Base-by-base conservation (phyloP, 2,329 filamentous ascomycete genomes). In the Penicillium sp. region DNA sequence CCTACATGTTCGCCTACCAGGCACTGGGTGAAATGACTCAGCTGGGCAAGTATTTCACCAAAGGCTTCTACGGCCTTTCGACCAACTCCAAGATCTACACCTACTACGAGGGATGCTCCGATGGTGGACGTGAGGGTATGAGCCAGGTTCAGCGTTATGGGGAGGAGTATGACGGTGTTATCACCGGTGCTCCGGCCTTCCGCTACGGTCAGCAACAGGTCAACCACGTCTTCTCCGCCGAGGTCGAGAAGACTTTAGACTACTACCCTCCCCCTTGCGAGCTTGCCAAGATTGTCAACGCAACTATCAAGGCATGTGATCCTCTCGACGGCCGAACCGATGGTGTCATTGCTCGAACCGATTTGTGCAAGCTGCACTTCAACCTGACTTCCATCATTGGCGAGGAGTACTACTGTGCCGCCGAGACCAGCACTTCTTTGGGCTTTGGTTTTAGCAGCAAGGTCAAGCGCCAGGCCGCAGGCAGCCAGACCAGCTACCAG, bases 41-140 rank as follows among this genome's bases (percentile, higher is more conserved):
- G 8, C 68, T 83, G 11, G 81, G 79, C 20, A 82, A 82, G 66
- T 69, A 73, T 47, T 72, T 82, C 34, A 75, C 80, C 4, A 73
- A 71, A 38, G 74, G 73, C 10, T 76, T 82, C 67, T 82, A 79
- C 66, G 71, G 69, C 41, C 54, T 68, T 49, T 58, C 63, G n/a
- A 54, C 60, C 38, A 56, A 56, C 39, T 52, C 61, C 25, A 75
- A 72, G 59, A 17, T 75, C 50, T 74, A 74, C 55, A 73, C 81
- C 4, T 85, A 84, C 71, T 85, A 81, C 63, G 78, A 83, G 62
- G 83, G 82, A 3, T 85, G 83, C 69, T 84, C 82, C 12, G 82
- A 85, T 54, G 83, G 83, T 20, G 83, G 82, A 0, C 77, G 82
- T 43, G 79, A 84, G 70, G 82, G 81, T n/a, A 79, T 78, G 78